phyloP scores from a whole-genome alignment of 2,329 filamentous ascomycete species.

The Dactylonectria macrodidyma region DNA sequence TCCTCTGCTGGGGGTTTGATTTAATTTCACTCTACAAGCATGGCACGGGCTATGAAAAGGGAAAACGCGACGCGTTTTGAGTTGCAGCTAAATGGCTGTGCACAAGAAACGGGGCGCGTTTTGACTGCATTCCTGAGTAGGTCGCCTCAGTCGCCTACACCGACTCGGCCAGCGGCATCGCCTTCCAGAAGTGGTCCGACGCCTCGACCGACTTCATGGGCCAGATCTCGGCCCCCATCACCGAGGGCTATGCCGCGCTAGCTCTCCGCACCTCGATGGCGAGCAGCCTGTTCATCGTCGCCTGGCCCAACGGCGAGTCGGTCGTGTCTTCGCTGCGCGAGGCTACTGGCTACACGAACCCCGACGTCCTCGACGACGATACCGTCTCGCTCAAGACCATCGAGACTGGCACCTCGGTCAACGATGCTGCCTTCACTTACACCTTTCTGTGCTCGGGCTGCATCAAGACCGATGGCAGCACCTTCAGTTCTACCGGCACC shows the following conservation, averaged over 20 bases:
- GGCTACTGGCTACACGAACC: slow-evolving; percentile 71
- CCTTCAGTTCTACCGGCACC: slow-evolving; percentile 60
- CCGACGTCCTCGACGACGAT: slow-evolving; percentile 72
- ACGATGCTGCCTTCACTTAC: slow-evolving; percentile 70
- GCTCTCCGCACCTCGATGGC: slow-evolving; percentile 72
- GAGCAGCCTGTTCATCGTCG: slow-evolving; percentile 69
- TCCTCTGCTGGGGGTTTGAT: too few relatives aligned
- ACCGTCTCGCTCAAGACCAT: slow-evolving; percentile 66
- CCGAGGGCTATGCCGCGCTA: slow-evolving; percentile 67
- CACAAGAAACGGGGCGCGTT: background rate
- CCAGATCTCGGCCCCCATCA: slow-evolving; percentile 64
- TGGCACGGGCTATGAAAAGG: too few relatives aligned
- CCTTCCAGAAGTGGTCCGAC: slow-evolving; percentile 67
- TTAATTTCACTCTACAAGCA: too few relatives aligned
- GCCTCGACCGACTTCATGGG: slow-evolving; percentile 70
- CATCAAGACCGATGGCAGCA: slow-evolving; percentile 63
- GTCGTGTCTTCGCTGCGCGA: slow-evolving; percentile 72
- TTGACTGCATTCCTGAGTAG: background rate
- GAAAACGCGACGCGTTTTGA: too few relatives aligned
- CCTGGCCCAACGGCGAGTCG: slow-evolving; percentile 68
- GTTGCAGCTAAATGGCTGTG: background rate
- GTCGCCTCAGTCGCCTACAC: slow-evolving; percentile 52
- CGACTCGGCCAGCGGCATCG: slow-evolving; percentile 65
- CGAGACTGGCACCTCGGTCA: slow-evolving; percentile 71
- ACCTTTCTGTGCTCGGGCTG: slow-evolving; percentile 77